Conservation (phyloP, 768 basidiomycete genomes). For the Auricularia cornea region DNA sequence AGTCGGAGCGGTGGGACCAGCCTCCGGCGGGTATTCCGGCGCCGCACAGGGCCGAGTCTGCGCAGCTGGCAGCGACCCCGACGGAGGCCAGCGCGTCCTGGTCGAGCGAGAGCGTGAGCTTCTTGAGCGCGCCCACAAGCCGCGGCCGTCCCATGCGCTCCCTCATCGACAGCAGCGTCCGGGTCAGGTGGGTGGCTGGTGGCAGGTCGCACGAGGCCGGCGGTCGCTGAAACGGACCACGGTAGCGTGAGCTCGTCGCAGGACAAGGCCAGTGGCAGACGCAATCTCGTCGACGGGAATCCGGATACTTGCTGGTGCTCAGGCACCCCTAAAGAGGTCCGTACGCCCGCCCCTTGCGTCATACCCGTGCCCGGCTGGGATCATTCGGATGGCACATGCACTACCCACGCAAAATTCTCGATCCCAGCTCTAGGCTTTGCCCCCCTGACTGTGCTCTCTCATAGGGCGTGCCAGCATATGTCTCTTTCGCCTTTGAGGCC, state of each 20-base stretch:
- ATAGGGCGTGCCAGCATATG: conserved; percentile 71
- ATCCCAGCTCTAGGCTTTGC: conserved; percentile 1
- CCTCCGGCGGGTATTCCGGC: not conserved
- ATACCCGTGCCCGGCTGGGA: too few species aligned
- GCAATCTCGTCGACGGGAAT: not conserved
- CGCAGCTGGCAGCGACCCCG: not conserved
- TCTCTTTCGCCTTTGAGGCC: conserved; percentile 53
- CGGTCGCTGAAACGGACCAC: not conserved
- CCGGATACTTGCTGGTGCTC: not conserved
- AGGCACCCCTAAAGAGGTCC: not conserved
- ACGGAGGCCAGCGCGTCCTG: not conserved
- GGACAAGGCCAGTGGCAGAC: not conserved
- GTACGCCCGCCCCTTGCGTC: not conserved
- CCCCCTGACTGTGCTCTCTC: not conserved
- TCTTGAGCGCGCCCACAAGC: not conserved
- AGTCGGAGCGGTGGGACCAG: too few species aligned
- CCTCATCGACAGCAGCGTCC: not conserved
- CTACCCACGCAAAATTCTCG: too few species aligned
- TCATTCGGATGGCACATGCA: too few species aligned
- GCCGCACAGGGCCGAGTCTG: not conserved
- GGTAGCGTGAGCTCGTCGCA: not conserved
- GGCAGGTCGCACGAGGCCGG: not conserved
- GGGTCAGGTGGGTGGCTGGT: not conserved
- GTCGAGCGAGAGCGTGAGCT: not conserved
- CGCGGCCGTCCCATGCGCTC: not conserved